Evolutionary conservation across 345 rosid genomes (phyloP).

Genomic region (Eucalyptus tenuipes): DNA sequence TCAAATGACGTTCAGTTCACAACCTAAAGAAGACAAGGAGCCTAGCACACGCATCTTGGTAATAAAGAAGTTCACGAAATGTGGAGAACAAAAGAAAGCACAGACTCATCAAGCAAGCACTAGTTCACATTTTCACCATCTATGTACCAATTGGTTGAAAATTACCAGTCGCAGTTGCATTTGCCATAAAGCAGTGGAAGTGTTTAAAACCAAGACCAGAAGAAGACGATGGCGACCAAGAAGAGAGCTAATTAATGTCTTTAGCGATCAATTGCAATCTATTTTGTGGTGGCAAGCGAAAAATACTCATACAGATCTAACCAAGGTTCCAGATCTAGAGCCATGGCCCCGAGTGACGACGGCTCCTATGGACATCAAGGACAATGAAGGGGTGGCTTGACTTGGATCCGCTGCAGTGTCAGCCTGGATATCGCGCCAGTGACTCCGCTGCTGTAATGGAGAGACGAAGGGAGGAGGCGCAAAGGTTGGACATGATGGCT

Average conservation of each 20-base stretch:
- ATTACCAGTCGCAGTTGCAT: not conserved
- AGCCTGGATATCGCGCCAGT: not conserved
- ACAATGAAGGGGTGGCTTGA: not conserved
- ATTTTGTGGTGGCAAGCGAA: not conserved
- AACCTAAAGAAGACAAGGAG: not conserved
- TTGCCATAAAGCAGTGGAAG: not conserved
- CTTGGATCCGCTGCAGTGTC: not conserved
- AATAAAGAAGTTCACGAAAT: too few relatives aligned
- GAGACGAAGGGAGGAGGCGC: not conserved
- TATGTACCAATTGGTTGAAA: not conserved
- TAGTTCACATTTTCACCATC: too few relatives aligned
- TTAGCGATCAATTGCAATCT: not conserved
- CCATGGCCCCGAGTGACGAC: not conserved
- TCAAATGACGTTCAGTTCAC: not conserved
- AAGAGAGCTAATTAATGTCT: not conserved
- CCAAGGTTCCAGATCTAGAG: not conserved
- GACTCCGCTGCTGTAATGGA: not conserved
- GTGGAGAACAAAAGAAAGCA: too few relatives aligned
- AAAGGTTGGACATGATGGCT: not conserved
- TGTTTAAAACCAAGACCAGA: not conserved
- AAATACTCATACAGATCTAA: not conserved
- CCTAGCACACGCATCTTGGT: not conserved
- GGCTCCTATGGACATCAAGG: not conserved
- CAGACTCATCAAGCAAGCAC: too few relatives aligned
- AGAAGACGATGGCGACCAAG: not conserved